Evolutionary conservation across 306 rosid species (phyloP).

Genomic region (cucumber (Cucumis sativus)): Cucumber_9930_V3 NC_026656.2:13749501-13750000

Average conservation of each 20-base stretch:
- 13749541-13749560: not conserved
- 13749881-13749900: conserved; percentile 25
- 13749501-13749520: not conserved
- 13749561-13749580: not conserved
- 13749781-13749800: not conserved
- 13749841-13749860: not conserved
- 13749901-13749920: conserved; percentile 76
- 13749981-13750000: conserved; percentile 63
- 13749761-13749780: no score
- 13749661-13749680: not conserved
- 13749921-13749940: conserved; percentile 95
- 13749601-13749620: not conserved
- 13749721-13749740: conserved; percentile 94
- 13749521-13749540: not conserved
- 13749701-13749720: conserved; percentile 76
- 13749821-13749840: not conserved
- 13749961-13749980: conserved; percentile 52
- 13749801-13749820: not conserved
- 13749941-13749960: conserved; percentile 62
- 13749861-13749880: not conserved
- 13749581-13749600: not conserved
- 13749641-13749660: not conserved
- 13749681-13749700: not conserved
- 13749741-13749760: conserved; percentile 78
- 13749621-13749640: not conserved